Evolutionary conservation across 2,329 filamentous ascomycete species (phyloP).

Genomic region (Coniochaeta sp.): DNA sequence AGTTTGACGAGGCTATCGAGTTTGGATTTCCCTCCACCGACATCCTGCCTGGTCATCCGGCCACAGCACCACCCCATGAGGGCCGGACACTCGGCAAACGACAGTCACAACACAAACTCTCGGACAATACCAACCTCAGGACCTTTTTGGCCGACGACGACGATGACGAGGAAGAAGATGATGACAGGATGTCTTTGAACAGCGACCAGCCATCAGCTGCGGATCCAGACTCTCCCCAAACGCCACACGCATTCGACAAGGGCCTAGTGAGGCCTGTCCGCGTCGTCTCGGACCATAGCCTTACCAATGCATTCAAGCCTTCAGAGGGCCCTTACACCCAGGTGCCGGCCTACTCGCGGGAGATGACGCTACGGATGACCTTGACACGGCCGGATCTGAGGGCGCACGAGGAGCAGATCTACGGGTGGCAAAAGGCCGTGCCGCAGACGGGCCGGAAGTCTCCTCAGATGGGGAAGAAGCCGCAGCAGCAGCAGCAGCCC

Average conservation of each 20-base stretch:
- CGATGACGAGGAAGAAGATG: slow-evolving; percentile 22
- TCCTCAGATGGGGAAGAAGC: slow-evolving; percentile 24
- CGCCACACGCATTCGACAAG: slow-evolving; percentile 40
- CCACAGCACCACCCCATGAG: slow-evolving; percentile 19
- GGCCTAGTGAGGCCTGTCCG: slow-evolving; percentile 17
- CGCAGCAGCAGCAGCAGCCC: too few species aligned
- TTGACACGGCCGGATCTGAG: slow-evolving; percentile 83
- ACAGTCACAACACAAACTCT: slow-evolving; percentile 18
- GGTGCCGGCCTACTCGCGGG: slow-evolving; percentile 54
- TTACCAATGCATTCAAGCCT: slow-evolving; percentile 21
- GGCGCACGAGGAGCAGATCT: slow-evolving; percentile 63
- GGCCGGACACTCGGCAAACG: slow-evolving; percentile 14
- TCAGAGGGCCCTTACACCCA: slow-evolving; percentile 38
- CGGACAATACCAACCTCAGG: slow-evolving; percentile 39
- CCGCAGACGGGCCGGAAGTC: slow-evolving; percentile 35
- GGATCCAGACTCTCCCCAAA: slow-evolving; percentile 54
- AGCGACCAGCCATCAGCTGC: slow-evolving; percentile 47
- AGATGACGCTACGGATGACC: slow-evolving; percentile 97
- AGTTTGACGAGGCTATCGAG: slow-evolving; percentile 91
- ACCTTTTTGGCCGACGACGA: slow-evolving; percentile 46
- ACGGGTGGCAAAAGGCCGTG: slow-evolving; percentile 54
- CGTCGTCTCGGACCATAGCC: slow-evolving; percentile 17
- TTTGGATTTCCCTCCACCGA: slow-evolving; percentile 78
- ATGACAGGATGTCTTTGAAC: slow-evolving; percentile 49
- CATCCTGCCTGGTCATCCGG: slow-evolving; percentile 22